Evolutionary conservation across 441 rosid species (phyloP).

Genomic region (Jatropha podagrica): DNA sequence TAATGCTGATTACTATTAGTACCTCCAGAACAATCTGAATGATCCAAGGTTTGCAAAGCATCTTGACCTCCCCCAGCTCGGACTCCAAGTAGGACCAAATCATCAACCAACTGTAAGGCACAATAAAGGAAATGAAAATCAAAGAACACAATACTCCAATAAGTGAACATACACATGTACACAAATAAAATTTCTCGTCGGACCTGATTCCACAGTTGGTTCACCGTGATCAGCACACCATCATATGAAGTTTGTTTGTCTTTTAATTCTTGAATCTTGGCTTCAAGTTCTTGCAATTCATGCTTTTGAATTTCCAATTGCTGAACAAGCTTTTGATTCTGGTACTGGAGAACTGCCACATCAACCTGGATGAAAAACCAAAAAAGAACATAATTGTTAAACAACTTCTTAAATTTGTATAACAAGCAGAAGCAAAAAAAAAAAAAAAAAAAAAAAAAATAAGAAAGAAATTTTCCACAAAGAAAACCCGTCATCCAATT

Average conservation of each 20-base stretch:
- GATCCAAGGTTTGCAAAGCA: slow-evolving; percentile 46
- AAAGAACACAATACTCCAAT: background rate
- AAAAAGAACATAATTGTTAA: background rate
- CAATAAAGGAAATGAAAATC: background rate
- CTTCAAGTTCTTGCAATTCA: slow-evolving; percentile 65
- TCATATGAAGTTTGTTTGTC: slow-evolving; percentile 66
- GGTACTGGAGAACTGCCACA: slow-evolving; percentile 70
- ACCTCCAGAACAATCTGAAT: slow-evolving; percentile 56
- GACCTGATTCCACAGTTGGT: slow-evolving; percentile 88
- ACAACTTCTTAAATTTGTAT: no score
- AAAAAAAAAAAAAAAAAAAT: no score
- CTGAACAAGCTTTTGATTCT: slow-evolving; percentile 86
- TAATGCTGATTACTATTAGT: background rate
- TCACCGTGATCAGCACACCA: slow-evolving; percentile 53
- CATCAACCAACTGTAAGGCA: slow-evolving; percentile 73
- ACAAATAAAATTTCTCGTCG: slow-evolving; percentile 4
- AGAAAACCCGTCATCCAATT: background rate
- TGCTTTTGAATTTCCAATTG: slow-evolving; percentile 73
- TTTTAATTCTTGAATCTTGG: slow-evolving; percentile 51
- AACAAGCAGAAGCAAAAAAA: no score
- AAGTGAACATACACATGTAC: background rate
- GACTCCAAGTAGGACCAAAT: slow-evolving; percentile 69
- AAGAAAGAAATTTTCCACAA: no score
- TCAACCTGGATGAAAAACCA: slow-evolving; percentile 51
- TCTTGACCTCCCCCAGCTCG: slow-evolving; percentile 64